phyloP scores from a whole-genome alignment of 2,329 filamentous ascomycete genomes.

The Lachnellula willkommii region DNA sequence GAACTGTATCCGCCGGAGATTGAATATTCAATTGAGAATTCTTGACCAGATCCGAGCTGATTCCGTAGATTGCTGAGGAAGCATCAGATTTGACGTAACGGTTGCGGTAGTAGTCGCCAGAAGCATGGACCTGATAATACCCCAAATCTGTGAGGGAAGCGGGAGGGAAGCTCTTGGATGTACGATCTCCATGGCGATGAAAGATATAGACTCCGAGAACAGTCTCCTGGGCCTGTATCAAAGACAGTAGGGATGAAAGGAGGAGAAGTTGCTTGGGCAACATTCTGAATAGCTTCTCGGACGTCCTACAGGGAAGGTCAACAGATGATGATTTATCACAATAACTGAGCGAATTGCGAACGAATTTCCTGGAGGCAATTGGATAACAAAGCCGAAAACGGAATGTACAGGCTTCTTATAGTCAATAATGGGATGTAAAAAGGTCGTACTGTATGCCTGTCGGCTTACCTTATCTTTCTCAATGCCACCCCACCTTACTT shows the following conservation, averaged over 20 bases:
- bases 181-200: conserved; percentile 84
- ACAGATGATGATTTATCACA: neutral
- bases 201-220: conserved; percentile 77
- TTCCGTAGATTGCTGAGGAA: conserved; percentile 54
- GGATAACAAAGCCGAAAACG: neutral
- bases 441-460: too few relatives aligned
- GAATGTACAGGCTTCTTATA: too few relatives aligned
- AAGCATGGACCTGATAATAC: conserved; percentile 66
- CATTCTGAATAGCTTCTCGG: conserved; percentile 19
- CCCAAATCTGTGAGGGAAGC: conserved; percentile 74
- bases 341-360: neutral
- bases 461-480: too few relatives aligned
- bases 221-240: conserved; percentile 30
- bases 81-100: conserved; percentile 65
- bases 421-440: too few relatives aligned
- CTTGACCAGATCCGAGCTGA: conserved; percentile 62
- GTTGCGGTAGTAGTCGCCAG: conserved; percentile 69
- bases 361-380: neutral
- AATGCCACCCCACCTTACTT: too few relatives aligned
- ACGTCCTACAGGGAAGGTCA: neutral
- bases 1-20: conserved; percentile 68
- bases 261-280: conserved; percentile 36
- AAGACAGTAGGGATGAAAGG: conserved; percentile 36
- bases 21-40: conserved; percentile 66
- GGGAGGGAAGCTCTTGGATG: conserved; percentile 67